phyloP scores from a whole-genome alignment of 2,329 filamentous ascomycete species.

The Orbilia quercus region DNA sequence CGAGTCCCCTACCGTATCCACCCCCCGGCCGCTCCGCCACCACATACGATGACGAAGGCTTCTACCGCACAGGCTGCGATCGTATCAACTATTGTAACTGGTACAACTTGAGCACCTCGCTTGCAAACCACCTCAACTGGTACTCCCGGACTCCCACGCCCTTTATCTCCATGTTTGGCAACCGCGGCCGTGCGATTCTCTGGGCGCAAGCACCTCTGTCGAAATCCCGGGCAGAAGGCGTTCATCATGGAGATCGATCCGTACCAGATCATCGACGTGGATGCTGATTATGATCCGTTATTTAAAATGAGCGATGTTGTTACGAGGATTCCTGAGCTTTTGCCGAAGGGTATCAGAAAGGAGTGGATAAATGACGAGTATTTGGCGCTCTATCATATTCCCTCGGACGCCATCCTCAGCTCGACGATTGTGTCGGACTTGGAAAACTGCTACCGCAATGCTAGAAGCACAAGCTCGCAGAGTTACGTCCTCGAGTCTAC shows the following conservation, averaged over 20 bases:
- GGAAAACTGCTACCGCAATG: too few species aligned
- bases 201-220: slow-evolving; percentile 13
- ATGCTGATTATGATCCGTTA: background rate
- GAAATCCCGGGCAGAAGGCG: background rate
- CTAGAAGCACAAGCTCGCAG: too few species aligned
- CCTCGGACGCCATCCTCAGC: slow-evolving; percentile 11
- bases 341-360: background rate
- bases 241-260: slow-evolving; percentile 26
- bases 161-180: slow-evolving; percentile 37
- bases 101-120: background rate
- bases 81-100: slow-evolving; percentile 28
- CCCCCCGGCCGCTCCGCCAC: slow-evolving; percentile 12
- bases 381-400: slow-evolving; percentile 35
- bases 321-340: slow-evolving; percentile 3
- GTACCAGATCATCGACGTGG: slow-evolving; percentile 1
- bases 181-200: background rate
- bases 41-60: slow-evolving; percentile 8
- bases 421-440: too few species aligned
- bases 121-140: slow-evolving; percentile 26
- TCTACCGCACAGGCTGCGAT: background rate
- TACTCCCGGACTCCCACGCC: background rate
- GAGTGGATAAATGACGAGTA: slow-evolving; percentile 14
- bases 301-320: slow-evolving; percentile 11
- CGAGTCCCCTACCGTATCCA: slow-evolving; percentile 38
- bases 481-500: too few species aligned